Conservation (phyloP, 805 yeast species). For the Candida vartiovaarae region DNA sequence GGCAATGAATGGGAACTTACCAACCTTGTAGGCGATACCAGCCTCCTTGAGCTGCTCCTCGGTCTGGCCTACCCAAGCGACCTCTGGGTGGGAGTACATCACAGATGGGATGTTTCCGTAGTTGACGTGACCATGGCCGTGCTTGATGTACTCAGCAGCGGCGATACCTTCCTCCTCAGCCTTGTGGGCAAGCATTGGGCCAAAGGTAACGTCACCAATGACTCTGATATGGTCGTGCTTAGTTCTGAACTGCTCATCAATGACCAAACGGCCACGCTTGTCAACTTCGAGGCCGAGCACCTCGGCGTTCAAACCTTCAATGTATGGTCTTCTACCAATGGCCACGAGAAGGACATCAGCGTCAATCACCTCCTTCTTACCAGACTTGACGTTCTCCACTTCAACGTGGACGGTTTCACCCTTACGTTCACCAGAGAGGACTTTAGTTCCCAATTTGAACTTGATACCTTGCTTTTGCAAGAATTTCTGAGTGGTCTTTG, state of each 20-base stretch:
- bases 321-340: slow-evolving; percentile 97
- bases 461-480: slow-evolving; percentile 92
- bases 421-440: slow-evolving; percentile 74
- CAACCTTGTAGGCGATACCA: slow-evolving; percentile 86
- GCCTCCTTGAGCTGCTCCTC: slow-evolving; percentile 92
- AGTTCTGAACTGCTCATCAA: slow-evolving; percentile 89
- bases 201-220: slow-evolving; percentile 97
- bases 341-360: slow-evolving; percentile 95
- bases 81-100: slow-evolving; percentile 99
- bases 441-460: slow-evolving; percentile 90
- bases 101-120: slow-evolving; percentile 97
- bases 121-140: slow-evolving; percentile 96
- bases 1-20: slow-evolving; percentile 98
- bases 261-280: slow-evolving; percentile 86
- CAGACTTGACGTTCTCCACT: slow-evolving; percentile 83
- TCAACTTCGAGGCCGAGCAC: slow-evolving; percentile 85
- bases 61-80: slow-evolving; percentile 97
- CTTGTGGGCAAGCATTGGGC: slow-evolving; percentile 99
- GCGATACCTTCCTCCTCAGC: slow-evolving; percentile 99
- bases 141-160: slow-evolving; percentile 89
- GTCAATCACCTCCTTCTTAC: slow-evolving; percentile 70
- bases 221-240: slow-evolving; percentile 91
- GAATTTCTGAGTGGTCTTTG: slow-evolving; percentile 84
- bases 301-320: slow-evolving; percentile 85
- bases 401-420: slow-evolving; percentile 85